Evolutionary conservation across 441 rosid species (phyloP).

Genomic region (Lepidium campestre): DNA sequence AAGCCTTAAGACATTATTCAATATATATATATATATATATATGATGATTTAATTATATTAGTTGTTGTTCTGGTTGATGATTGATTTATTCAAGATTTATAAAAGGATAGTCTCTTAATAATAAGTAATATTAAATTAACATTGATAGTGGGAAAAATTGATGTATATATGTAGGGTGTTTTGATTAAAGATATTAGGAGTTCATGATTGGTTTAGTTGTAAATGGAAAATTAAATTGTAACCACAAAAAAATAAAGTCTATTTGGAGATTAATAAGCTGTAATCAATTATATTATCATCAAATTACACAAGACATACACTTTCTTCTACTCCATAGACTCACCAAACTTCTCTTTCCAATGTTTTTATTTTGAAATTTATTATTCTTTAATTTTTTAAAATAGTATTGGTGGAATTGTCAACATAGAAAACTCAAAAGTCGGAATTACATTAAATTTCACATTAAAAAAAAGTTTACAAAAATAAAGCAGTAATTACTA

Average conservation of each 20-base stretch:
- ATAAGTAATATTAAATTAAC: neutral
- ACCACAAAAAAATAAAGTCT: constrained; percentile 23
- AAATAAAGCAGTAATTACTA: no score
- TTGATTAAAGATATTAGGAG: neutral
- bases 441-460: no score
- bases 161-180: constrained; percentile 15
- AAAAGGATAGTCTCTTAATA: neutral
- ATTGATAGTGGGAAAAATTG: constrained; percentile 3
- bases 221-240: constrained; percentile 22
- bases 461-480: no score
- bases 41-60: no score
- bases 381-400: no score
- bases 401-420: no score
- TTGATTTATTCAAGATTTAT: neutral
- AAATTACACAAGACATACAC: constrained; percentile 23
- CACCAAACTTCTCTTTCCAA: constrained; percentile 15
- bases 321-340: constrained; percentile 6
- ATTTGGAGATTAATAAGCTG: constrained; percentile 19
- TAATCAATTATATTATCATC: constrained; percentile 22
- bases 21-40: no score
- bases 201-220: constrained; percentile 24
- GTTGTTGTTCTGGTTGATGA: neutral
- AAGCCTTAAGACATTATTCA: neutral
- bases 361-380: neutral
- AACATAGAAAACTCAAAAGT: no score